Percentiles rank a stretch among this genome's conserved stretches.
Evolutionary conservation across 2,329 filamentous ascomycete genomes (phyloP).

Genomic region (Colletotrichum sp.): DNA sequence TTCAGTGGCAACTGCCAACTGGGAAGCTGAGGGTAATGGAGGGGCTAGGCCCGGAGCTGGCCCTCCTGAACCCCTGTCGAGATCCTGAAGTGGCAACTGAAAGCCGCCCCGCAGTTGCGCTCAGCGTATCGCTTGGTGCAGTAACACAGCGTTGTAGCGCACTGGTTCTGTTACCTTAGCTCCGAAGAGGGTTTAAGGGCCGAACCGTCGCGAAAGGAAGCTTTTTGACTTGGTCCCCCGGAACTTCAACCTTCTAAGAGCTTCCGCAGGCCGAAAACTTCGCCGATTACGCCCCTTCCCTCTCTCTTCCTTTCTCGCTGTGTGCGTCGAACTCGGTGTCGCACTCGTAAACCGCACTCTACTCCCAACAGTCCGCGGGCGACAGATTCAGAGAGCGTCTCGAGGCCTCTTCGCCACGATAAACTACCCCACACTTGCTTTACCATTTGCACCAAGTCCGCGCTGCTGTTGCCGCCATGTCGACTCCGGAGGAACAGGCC

Average conservation of each 20-base stretch:
- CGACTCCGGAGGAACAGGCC: constrained; percentile 66
- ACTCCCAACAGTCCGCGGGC: constrained; percentile 1
- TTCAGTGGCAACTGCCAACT: background rate
- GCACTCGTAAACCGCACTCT: background rate
- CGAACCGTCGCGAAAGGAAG: constrained; percentile 18
- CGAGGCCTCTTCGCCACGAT: background rate
- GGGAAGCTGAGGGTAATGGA: background rate
- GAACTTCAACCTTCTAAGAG: constrained; percentile 19
- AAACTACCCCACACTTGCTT: constrained; percentile 8
- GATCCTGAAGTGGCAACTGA: constrained; percentile 12
- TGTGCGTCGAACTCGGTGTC: background rate
- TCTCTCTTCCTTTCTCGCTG: background rate
- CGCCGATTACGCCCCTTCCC: background rate
- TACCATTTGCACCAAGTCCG: background rate
- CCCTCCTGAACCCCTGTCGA: constrained; percentile 1
- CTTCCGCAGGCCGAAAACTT: constrained; percentile 14
- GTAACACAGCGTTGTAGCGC: background rate
- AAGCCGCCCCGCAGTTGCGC: background rate
- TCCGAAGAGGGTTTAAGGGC: constrained; percentile 18
- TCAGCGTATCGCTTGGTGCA: constrained; percentile 2
- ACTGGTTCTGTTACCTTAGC: constrained; percentile 14
- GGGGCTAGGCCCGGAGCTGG: background rate
- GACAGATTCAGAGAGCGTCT: background rate
- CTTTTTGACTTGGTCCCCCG: constrained; percentile 9
- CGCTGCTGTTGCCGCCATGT: constrained; percentile 35